phyloP scores from a whole-genome alignment of 129 eudicot genomes.

The Saposhnikovia divaricata region DNA sequence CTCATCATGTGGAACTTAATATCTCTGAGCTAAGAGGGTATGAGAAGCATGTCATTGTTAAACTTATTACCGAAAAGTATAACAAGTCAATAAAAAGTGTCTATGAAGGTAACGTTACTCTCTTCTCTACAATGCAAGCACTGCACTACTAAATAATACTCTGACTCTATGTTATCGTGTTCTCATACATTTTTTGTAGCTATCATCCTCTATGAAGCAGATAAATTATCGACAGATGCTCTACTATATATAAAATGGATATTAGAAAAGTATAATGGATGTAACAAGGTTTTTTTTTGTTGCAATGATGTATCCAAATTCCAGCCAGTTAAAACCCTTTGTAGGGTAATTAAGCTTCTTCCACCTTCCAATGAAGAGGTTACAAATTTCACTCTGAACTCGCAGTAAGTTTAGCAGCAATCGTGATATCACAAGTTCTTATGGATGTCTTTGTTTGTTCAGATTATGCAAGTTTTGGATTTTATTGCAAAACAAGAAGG shows the following conservation, averaged over 20 bases:
- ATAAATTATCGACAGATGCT: constrained; percentile 67
- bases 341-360: constrained; percentile 50
- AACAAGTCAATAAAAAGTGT: constrained; percentile 19
- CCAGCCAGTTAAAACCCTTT: constrained; percentile 41
- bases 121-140: neutral
- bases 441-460: neutral
- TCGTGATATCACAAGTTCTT: constrained; percentile 2
- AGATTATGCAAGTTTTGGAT: constrained; percentile 57
- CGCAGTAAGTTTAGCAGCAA: neutral
- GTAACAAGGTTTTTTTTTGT: constrained; percentile 64
- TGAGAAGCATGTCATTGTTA: constrained; percentile 72
- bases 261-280: constrained; percentile 59
- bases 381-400: neutral
- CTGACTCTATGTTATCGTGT: neutral
- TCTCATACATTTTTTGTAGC: constrained; percentile 33
- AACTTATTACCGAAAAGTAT: constrained; percentile 57
- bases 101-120: constrained; percentile 37
- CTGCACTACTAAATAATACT: neutral
- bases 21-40: constrained; percentile 68
- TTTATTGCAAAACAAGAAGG: constrained; percentile 55
- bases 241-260: constrained; percentile 59
- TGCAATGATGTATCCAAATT: constrained; percentile 59
- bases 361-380: constrained; percentile 71
- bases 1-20: constrained; percentile 62
- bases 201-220: constrained; percentile 68